Base-by-base conservation (phyloP, 345 rosid genomes). In the Moricandia moricandioides region DNA sequence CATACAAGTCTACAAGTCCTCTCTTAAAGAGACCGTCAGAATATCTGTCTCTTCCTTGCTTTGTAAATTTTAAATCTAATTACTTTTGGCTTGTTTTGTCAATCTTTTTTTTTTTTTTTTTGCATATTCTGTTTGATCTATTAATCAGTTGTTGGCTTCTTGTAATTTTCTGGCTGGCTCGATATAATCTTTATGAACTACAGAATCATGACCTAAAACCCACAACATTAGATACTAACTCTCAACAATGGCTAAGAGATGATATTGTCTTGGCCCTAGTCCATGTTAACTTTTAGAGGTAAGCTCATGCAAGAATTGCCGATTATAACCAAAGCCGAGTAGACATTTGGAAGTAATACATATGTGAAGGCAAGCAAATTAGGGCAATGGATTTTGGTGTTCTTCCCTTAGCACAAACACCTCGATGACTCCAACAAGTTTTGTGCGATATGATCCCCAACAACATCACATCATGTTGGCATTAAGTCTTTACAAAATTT, bases 241-340 rank as follows among this genome's bases (percentile, higher is more conserved):
- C 43, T 64, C 71, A 35, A 72, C 13, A 30, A 56, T 64, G 13
- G 29, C 56, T 68, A 67, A 31, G 59, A 78, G 52, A 45, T 13
- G 52, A 45, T 45, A 45, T 45, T 5, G 17, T 13, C 52, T n/a
- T 45, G 52, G 52, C 52, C 52, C 52, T 45, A 45, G 17, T 11
- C 14, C 52, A 45, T 45, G 52, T 77, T 13, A 64, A 85, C 96
- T 45, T 45, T 87, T 86, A 90, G 97, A 0, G 98, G 98, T 81
- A 93, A 93, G 97, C 29, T 95, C 98, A 34, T 93, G 98, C 82
- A 92, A 78, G 86, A 93, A 93, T 45, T 45, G 65, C 97, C 93
- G 11, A 90, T 82, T 62, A 93, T 57, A 76, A 93, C 93, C 87
- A 93, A 74, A n/a, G 98, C 96, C 69, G 90, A 65, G 83, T 88